These are phyloP conservation scores for Sugiyamaella floridensis DNA, from an alignment of 805 yeast genomes.

Conservation along the genomic window DNA sequence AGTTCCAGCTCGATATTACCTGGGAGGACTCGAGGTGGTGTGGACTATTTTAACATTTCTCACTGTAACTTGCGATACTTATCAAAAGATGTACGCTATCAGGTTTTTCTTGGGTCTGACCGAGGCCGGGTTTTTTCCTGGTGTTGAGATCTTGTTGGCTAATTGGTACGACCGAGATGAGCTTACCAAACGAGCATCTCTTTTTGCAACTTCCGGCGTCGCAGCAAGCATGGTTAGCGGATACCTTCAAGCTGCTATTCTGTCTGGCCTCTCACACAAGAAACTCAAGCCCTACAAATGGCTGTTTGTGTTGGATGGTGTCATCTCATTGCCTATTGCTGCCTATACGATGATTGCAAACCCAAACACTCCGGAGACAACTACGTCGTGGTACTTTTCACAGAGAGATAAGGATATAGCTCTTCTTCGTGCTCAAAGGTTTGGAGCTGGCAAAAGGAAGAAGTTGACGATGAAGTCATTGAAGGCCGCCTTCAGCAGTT, in stretches of 20 bases:
- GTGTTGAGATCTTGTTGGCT: slow-evolving; percentile 27
- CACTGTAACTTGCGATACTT: slow-evolving; percentile 38
- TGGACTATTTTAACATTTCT: slow-evolving; percentile 41
- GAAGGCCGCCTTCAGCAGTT: slow-evolving; percentile 36
- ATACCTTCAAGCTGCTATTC: slow-evolving; percentile 51
- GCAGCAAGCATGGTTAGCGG: slow-evolving; percentile 47
- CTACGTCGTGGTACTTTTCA: slow-evolving; percentile 38
- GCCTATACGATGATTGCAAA: slow-evolving; percentile 38
- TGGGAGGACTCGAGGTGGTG: slow-evolving; percentile 38
- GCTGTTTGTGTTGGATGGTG: slow-evolving; percentile 43
- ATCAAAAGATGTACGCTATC: slow-evolving; percentile 34
- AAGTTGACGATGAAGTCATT: slow-evolving; percentile 23
- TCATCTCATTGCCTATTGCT: slow-evolving; percentile 39
- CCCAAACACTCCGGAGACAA: slow-evolving; percentile 43
- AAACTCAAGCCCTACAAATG: slow-evolving; percentile 37
- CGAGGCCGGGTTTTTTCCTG: slow-evolving; percentile 29
- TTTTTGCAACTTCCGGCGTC: slow-evolving; percentile 26
- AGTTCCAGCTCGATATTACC: slow-evolving; percentile 38
- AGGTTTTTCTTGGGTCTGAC: slow-evolving; percentile 29
- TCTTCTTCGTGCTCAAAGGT: slow-evolving; percentile 33
- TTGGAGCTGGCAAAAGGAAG: slow-evolving; percentile 8
- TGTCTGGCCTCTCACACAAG: slow-evolving; percentile 29
- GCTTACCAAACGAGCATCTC: slow-evolving; percentile 25
- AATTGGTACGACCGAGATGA: slow-evolving; percentile 28
- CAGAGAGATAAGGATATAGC: slow-evolving; percentile 39